Evolutionary conservation across 371 early-diverging fungal genomes (phyloP), one percentile per base, ranked within the genome.

Genomic region (Batkoa obscura): DNA sequence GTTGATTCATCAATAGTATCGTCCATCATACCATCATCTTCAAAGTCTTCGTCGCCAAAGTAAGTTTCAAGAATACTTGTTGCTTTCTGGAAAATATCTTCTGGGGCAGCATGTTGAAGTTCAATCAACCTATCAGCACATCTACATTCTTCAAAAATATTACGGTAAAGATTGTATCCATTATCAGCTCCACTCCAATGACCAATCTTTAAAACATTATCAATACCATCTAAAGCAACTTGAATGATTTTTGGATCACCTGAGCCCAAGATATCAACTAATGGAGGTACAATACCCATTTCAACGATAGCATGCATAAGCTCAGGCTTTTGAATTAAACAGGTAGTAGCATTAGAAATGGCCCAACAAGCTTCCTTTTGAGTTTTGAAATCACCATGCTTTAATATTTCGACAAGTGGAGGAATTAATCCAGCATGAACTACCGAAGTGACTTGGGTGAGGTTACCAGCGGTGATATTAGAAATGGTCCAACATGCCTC

Each of bases 291-390:
- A 67, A 86, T 80, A 13, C 94, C 94, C 60, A 85, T 83, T 39
- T 74, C 66, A 37, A 96, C 93, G 33, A 99, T 72, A 68, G 91
- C 90, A 64, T 77, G 73, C 52, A 90, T 83, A 62, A 92, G 94
- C 9, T 88, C 86, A 12, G 95, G 94, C 66, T 83, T 78, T 60
- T 76, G 76, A 15, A 91, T 65, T 17, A 90, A 92, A 34, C 91
- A 90, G 3, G 94, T 86, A 0, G 95, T 94, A 17, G 98, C 98
- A 66, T 99, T 99, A 15, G 94, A 90, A 51, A 99, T 82, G 46
- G 99, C 99, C 99, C 99, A 99, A 75, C 97, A 97, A 2, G 99
- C 99, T 71, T 99, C 99, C 75, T 91, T 96, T 69, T 93, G 90
- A 55, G 94, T 92, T 73, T 90, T 98, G 68, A 92, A 86, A 63